These are phyloP conservation scores for Phytophthora uliginosa DNA, from an alignment of 352 stramenopile species.

Conservation along the genomic window DNA sequence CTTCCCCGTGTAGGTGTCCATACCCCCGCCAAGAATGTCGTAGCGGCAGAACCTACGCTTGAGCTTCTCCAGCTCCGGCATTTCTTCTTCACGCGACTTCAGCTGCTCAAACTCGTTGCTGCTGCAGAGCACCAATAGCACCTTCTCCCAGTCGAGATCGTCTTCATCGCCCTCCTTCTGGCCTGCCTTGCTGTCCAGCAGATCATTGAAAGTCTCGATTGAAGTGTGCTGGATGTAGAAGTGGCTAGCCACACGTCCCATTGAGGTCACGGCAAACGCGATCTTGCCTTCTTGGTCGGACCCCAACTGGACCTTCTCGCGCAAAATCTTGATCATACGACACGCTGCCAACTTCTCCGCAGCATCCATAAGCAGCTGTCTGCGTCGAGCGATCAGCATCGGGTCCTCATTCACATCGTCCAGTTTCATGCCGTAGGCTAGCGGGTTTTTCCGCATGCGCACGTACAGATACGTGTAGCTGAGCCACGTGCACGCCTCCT, in stretches of 20 bases:
- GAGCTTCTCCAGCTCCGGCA: constrained; percentile 95
- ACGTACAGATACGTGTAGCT: constrained; percentile 99
- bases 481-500: constrained; percentile 98
- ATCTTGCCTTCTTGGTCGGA: constrained; percentile 55
- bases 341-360: constrained; percentile 80
- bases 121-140: constrained; percentile 77
- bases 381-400: constrained; percentile 73
- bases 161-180: constrained; percentile 49
- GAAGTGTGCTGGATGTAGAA: constrained; percentile 99
- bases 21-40: constrained; percentile 90
- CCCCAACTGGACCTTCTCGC: constrained; percentile 57
- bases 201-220: constrained; percentile 98
- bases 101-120: constrained; percentile 97
- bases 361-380: constrained; percentile 78
- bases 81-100: constrained; percentile 96
- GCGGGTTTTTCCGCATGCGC: constrained; percentile 98
- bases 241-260: constrained; percentile 98
- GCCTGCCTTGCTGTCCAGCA: constrained; percentile 79
- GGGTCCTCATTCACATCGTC: constrained; percentile 95
- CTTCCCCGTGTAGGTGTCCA: constrained; percentile 96
- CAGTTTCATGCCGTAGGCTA: constrained; percentile 97
- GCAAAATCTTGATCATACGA: constrained; percentile 88
- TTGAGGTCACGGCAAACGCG: constrained; percentile 95
- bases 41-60: constrained; percentile 91
- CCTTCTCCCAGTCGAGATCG: constrained; percentile 76